Percentiles rank a stretch among this genome's conserved stretches.
Conservation (phyloP, 2,329 filamentous ascomycete species). For the Pezicula radicicola region DNA sequence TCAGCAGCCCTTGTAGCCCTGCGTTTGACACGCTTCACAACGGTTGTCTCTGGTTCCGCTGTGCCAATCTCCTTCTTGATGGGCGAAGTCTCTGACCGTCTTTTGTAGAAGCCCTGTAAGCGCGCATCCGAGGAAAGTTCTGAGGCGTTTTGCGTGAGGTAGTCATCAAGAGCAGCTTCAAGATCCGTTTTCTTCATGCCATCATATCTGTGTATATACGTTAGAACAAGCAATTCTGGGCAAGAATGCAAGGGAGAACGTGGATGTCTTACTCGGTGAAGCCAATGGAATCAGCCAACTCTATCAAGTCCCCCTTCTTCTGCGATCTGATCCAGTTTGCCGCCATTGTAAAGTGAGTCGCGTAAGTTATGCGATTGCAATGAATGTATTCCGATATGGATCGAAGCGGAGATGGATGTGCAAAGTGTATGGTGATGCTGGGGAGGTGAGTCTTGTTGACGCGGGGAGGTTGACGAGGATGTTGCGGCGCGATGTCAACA, state of each 20-base stretch:
- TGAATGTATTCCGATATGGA: slow-evolving; percentile 10
- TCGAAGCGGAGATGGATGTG: slow-evolving; percentile 24
- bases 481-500: too few species aligned
- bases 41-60: slow-evolving; percentile 30
- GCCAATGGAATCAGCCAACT: slow-evolving; percentile 69
- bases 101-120: slow-evolving; percentile 74
- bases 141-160: slow-evolving; percentile 66
- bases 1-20: slow-evolving; percentile 40
- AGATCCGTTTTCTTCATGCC: slow-evolving; percentile 76
- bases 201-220: slow-evolving; percentile 53
- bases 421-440: slow-evolving; percentile 2
- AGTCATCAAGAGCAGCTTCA: slow-evolving; percentile 69
- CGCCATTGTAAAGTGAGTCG: slow-evolving; percentile 43
- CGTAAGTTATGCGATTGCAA: slow-evolving; percentile 40
- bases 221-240: slow-evolving; percentile 9
- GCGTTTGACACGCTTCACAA: slow-evolving; percentile 44
- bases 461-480: too few species aligned
- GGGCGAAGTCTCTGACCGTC: slow-evolving; percentile 60
- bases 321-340: slow-evolving; percentile 68
- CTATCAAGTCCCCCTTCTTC: slow-evolving; percentile 76
- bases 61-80: slow-evolving; percentile 52
- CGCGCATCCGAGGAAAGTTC: slow-evolving; percentile 60
- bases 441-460: too few species aligned
- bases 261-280: slow-evolving; percentile 64
- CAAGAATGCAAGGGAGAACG: slow-evolving; percentile 4